Base-by-base conservation (phyloP, 495 filamentous ascomycete species). In the Hypoxylon fuscum region DNA sequence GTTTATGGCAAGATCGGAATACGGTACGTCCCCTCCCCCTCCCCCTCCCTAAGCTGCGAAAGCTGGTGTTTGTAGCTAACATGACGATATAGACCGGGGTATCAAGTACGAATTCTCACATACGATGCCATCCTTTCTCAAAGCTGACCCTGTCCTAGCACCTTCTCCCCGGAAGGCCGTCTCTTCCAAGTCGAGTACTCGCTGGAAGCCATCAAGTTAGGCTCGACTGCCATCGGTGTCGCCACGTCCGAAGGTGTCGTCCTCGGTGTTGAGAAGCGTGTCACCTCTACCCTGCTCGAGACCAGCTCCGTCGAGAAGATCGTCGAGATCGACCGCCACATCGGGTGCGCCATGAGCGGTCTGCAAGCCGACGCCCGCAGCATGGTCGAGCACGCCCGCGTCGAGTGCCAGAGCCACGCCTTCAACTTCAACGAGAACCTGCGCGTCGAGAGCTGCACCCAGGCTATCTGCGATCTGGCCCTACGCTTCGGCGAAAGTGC, bases 121-220 rank as follows among this genome's bases (percentile, higher is more conserved):
- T 8, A 9, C n/a, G n/a, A n/a, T n/a, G 25, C 21, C 23, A 23
- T 23, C 56, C 12, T n/a, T n/a, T n/a, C n/a, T n/a, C n/a, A n/a
- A n/a, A n/a, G n/a, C n/a, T n/a, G n/a, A n/a, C 21, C 21, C 40
- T 27, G 15, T 22, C 47, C 48, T 74, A 98, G 93, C 85, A 98
- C 95, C 85, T 98, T 98, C 89, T 98, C 95, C 66, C 95, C 95
- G 44, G 95, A 98, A 85, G 95, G 95, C 69, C 95, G 95, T 81
- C 90, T 98, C 76, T 98, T 98, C 87, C 95, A 98, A 84, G 95
- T 98, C 80, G 95, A 98, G 89, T 98, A 98, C 86, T 98, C 96
- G 55, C 90, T 98, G 62, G 95, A 98, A 86, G 95, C 95, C 76
- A 98, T 98, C 86, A 98, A 98, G 79, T 92, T 98, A 68, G 95